Evolutionary conservation across 108 stramenopile species (phyloP), one percentile per base, ranked within the genome.

Genomic region (Seminavis robusta): DNA sequence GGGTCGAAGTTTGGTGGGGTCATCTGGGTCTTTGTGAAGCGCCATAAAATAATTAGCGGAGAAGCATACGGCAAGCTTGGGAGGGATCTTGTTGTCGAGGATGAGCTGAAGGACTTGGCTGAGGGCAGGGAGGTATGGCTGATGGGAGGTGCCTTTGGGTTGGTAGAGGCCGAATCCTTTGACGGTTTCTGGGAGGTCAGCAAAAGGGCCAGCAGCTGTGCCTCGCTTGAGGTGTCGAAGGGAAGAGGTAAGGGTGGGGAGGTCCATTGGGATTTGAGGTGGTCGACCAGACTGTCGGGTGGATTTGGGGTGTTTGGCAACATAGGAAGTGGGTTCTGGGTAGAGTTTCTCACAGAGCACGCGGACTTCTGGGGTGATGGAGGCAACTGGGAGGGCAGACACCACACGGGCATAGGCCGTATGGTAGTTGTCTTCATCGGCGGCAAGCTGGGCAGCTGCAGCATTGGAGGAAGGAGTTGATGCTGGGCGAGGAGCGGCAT

Each of bases 401-500:
- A 26, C 28, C 0, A 42, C 43, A 2, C 51, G 29, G 5, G 43
- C 2, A 29, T 53, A 34, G 19, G 59, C 59, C 3, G 59, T 61
- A 25, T 44, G 38, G 19, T 33, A 61, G 44, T 67, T 61, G 52
- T 67, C 67, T 32, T 9, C 21, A 36, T 68, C 60, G 33, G 67
- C 60, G 1, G 67, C 52, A 9, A 17, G 20, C 38, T 61, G 67
- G 44, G 44, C 33, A 10, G 50, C 41, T 15, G 10, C 23, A 15
- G 5, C 4, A 15, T 16, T 6, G 6, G 6, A 5, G 42, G 6
- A 15, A 5, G 15, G 42, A 43, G 21, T 11, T 6, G 6, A 21
- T 16, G 17, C 23, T 6, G 17, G 15, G 6, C 6, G 42, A 43
- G 6, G n/a, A n/a, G n/a, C n/a, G n/a, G n/a, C n/a, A n/a, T n/a